Evolutionary conservation across 495 filamentous ascomycete species (phyloP), one percentile per base, ranked within the genome.

Genomic region (Xylaria palmicola): DNA sequence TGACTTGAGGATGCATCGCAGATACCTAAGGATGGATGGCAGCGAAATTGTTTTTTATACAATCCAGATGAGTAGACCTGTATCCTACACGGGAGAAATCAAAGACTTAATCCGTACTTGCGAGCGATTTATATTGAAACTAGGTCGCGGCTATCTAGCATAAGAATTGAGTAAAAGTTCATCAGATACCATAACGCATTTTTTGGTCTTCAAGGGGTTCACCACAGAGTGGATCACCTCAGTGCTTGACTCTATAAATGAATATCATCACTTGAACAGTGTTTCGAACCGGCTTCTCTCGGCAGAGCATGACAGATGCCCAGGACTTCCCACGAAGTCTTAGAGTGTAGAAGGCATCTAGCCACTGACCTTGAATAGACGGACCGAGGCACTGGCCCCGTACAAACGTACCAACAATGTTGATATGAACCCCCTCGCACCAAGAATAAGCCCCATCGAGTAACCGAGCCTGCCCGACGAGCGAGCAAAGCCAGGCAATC

Each of bases 381-480:
- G 9, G 50, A 40, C 59, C 7, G 4, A 49, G 66, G 34, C 15
- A 51, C 44, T 65, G 52, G 41, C 37, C 52, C 48, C 51, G 68
- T 62, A 45, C 49, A 41, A 55, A 17, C 15, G 50, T 36, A 52
- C 80, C 77, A 77, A 49, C 77, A 71, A 29, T 40, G 32, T 36
- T 54, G 22, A 20, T 26, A 66, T 70, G 71, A 75, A 76, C 68
- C 90, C 87, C 90, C 93, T 97, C 92, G 92, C 89, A 86, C 90
- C 94, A 90, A 97, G 91, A 97, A 96, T 98, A 91, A 97, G 94
- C 94, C 94, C 94, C 94, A 96, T 98, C 92, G 91, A 96, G 94
- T 97, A 93, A 95, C 90, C 85, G 72, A 73, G 71, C 67, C 63
- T 84, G 86, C 84, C 78, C 70, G 45, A 34, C 65, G 67, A 67